Evolutionary conservation across 345 rosid genomes (phyloP).

Genomic region (Eucalyptus marginata): DNA sequence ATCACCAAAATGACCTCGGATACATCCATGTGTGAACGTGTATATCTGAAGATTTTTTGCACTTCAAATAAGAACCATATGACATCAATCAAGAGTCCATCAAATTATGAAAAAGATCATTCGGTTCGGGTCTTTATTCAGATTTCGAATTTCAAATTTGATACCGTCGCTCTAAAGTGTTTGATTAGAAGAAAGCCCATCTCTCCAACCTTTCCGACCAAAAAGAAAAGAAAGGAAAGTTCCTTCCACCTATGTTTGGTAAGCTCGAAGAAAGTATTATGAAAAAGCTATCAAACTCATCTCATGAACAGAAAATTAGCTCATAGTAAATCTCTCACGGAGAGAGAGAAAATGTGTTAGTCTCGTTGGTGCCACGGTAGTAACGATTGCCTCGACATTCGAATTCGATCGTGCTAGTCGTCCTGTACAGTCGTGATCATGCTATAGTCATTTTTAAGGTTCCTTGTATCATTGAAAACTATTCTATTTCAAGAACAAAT

Average conservation of each 20-base stretch:
- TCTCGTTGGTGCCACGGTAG: background rate
- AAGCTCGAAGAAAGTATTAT: background rate
- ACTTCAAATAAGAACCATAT: background rate
- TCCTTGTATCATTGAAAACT: too few species aligned
- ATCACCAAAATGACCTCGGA: background rate
- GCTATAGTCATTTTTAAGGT: background rate
- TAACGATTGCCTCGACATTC: background rate
- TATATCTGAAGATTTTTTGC: rapidly evolving
- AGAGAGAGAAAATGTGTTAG: background rate
- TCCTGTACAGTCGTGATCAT: rapidly evolving
- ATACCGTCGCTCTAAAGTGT: rapidly evolving
- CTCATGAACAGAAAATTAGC: background rate
- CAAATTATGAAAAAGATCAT: background rate
- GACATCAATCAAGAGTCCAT: background rate
- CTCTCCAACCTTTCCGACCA: background rate
- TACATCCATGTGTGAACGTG: rapidly evolving
- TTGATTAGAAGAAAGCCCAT: background rate
- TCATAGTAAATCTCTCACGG: background rate
- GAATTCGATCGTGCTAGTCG: rapidly evolving
- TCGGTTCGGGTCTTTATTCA: background rate
- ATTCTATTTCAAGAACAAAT: background rate
- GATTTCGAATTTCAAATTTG: background rate
- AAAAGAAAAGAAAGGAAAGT: background rate
- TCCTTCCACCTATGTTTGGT: background rate
- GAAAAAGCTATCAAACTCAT: background rate